Percentiles rank a stretch among this genome's conserved stretches.
Conservation (phyloP, 495 filamentous ascomycete genomes). For the Podospora tetraspora region DNA sequence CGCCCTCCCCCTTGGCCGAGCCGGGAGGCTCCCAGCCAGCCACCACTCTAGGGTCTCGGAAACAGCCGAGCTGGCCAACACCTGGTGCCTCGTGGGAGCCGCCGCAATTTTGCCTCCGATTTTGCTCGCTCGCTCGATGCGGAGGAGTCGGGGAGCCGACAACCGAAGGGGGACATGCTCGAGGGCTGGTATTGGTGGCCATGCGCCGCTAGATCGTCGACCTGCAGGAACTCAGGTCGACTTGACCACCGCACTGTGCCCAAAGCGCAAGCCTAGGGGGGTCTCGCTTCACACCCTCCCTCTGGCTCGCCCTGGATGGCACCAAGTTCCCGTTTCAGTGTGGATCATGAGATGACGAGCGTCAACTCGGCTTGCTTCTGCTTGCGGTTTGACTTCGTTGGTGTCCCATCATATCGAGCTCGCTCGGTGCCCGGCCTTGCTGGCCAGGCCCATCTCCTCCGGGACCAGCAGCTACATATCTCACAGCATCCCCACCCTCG, state of each 20-base stretch:
- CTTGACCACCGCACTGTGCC: background rate
- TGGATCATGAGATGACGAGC: background rate
- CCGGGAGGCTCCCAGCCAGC: background rate
- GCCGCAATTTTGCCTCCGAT: background rate
- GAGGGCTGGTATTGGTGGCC: background rate
- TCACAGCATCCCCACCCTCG: background rate
- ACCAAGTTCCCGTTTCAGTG: background rate
- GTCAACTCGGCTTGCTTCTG: background rate
- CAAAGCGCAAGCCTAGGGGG: background rate
- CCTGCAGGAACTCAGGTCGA: background rate
- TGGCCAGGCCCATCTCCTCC: background rate
- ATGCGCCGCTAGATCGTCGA: background rate
- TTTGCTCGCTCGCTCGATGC: background rate
- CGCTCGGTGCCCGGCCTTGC: background rate
- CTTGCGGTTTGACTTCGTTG: background rate
- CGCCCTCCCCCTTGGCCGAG: background rate
- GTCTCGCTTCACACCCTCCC: background rate
- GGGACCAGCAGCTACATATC: background rate
- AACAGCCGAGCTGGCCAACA: background rate
- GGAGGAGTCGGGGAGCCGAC: background rate
- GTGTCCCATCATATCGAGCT: background rate
- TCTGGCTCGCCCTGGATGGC: background rate
- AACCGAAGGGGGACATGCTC: background rate
- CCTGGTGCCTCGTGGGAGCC: background rate
- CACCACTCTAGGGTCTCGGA: background rate